These are phyloP conservation scores for Periconia sp. DNA, from an alignment of 2,329 filamentous ascomycete genomes.

Conservation along the genomic window DNA sequence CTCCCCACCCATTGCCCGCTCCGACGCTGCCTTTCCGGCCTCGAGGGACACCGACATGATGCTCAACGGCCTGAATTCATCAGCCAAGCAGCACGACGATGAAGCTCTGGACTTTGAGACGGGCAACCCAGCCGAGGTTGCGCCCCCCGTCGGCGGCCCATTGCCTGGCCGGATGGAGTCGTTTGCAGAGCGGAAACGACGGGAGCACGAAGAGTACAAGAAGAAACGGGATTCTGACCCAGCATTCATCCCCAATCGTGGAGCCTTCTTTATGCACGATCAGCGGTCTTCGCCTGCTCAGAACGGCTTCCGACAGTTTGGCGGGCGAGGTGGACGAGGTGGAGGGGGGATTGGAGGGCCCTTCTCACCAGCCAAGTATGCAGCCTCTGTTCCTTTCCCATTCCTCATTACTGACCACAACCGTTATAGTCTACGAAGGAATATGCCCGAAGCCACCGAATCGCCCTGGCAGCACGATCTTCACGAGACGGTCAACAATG, in stretches of 20 bases:
- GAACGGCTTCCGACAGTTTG: slow-evolving; percentile 71
- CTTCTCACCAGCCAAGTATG: slow-evolving; percentile 64
- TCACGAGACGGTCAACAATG: slow-evolving; percentile 66
- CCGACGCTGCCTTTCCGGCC: slow-evolving; percentile 44
- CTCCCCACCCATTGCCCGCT: slow-evolving; percentile 40
- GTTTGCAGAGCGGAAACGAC: slow-evolving; percentile 69
- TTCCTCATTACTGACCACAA: neutral
- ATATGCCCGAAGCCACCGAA: slow-evolving; percentile 60
- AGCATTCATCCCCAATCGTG: slow-evolving; percentile 89
- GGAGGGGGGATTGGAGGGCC: slow-evolving; percentile 53
- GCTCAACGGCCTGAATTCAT: slow-evolving; percentile 60
- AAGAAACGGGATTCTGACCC: slow-evolving; percentile 87
- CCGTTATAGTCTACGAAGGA: slow-evolving; percentile 40
- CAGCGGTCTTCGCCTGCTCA: slow-evolving; percentile 75
- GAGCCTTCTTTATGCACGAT: slow-evolving; percentile 97
- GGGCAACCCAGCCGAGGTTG: slow-evolving; percentile 31
- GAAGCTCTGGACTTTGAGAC: slow-evolving; percentile 57
- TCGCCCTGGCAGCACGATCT: slow-evolving; percentile 92
- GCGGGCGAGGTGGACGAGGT: slow-evolving; percentile 62
- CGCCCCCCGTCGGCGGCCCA: slow-evolving; percentile 44
- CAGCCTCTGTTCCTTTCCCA: neutral
- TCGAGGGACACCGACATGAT: slow-evolving; percentile 62
- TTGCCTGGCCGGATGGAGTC: slow-evolving; percentile 52
- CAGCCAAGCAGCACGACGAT: slow-evolving; percentile 42
- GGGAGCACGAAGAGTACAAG: slow-evolving; percentile 89